Evolutionary conservation across 2,329 filamentous ascomycete species (phyloP), one percentile per base, ranked within the genome.

Genomic region (Botrytis porri): DNA sequence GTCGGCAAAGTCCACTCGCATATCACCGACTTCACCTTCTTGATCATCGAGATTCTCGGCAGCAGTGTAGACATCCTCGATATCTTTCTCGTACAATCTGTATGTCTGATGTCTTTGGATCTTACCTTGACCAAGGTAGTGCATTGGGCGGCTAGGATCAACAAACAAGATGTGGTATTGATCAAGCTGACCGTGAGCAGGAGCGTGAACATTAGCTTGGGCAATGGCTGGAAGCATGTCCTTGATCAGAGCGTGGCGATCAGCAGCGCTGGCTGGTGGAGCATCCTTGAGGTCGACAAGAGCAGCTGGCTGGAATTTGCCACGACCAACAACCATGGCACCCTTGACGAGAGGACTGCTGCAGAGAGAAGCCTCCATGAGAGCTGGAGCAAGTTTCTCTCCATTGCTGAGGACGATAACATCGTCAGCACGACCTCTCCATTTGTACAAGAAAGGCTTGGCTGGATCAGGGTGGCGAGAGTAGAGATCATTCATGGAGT

Each of bases 331-430:
- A 14, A 85, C 76, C 7, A 84, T 61, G 3, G 81, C 81, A 22
- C 77, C 76, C 1, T 77, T 75, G 6, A 85, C 79, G 10, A 79
- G 43, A 1, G 82, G 80, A 71, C 83, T 81, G 4, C 74, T 76
- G 35, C 77, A 77, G n/a, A 85, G 79, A 18, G 79, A 77, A 37
- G 75, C 77, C 74, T 85, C 83, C 79, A 84, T 82, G 0, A 77
- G 76, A 10, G 82, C 75, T 0, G 84, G 84, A 45, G 84, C 84
- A 62, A 84, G 79, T 73, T 85, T 86, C 73, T 84, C 83, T 2
- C 84, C 84, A 63, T 83, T 84, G 1, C 76, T 76, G 10, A 77
- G 70, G 3, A 74, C 63, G 32, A 77, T 74, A 4, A 77, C 72
- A 65, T 77, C 76, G 45, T 77, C 76, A 14, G 70, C 57, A 63